Conservation (phyloP, 2,329 filamentous ascomycete genomes). For the Metarhizium robertsii region DNA sequence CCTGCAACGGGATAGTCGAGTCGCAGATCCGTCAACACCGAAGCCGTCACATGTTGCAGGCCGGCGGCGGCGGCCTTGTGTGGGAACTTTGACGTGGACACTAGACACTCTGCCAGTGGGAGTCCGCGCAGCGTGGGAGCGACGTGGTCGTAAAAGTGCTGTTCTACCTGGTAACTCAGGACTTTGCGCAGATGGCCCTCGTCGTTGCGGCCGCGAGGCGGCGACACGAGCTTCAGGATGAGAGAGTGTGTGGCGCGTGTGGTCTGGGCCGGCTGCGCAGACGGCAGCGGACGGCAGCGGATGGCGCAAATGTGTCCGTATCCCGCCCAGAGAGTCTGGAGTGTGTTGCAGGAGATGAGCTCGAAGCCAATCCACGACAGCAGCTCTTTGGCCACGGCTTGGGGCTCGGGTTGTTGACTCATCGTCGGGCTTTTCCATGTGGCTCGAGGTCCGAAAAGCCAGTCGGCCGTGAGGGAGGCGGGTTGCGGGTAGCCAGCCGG, state of each 20-base stretch:
- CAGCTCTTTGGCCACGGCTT: constrained; percentile 28
- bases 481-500: too few relatives aligned
- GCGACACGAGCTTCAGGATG: constrained; percentile 52
- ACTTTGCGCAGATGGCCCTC: constrained; percentile 59
- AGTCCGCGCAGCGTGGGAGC: constrained; percentile 37
- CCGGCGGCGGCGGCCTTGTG: constrained; percentile 17
- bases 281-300: constrained; percentile 25
- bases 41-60: constrained; percentile 36
- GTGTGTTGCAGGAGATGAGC: constrained; percentile 25
- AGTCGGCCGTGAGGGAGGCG: not conserved
- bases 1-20: constrained; percentile 44
- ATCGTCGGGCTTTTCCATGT: not conserved
- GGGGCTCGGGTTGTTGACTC: constrained; percentile 9
- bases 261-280: not conserved
- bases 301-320: constrained; percentile 49
- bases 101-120: constrained; percentile 41
- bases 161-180: constrained; percentile 58
- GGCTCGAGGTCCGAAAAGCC: not conserved
- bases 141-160: constrained; percentile 52
- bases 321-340: constrained; percentile 41
- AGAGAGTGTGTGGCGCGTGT: constrained; percentile 24
- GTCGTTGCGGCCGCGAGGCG: constrained; percentile 32
- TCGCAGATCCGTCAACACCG: constrained; percentile 47
- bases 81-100: constrained; percentile 27
- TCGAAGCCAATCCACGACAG: constrained; percentile 30